phyloP scores from a whole-genome alignment of 2,329 filamentous ascomycete genomes.

The Ceratocystis destructans region DNA sequence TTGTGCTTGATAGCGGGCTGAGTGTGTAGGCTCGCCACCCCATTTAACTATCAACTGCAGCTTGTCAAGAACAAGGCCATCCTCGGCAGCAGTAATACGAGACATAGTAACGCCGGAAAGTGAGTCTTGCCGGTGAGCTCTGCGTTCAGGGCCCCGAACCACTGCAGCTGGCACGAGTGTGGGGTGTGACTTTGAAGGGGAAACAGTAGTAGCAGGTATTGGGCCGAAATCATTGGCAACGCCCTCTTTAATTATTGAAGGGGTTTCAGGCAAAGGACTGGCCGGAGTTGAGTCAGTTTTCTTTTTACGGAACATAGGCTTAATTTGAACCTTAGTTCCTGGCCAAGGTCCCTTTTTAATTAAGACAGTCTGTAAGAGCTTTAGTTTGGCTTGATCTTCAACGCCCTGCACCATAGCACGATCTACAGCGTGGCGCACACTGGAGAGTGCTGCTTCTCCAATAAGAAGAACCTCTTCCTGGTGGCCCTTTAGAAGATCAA shows the following conservation, averaged over 20 bases:
- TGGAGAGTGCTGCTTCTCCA: slow-evolving; percentile 75
- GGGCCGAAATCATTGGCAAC: slow-evolving; percentile 23
- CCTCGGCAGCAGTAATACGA: slow-evolving; percentile 82
- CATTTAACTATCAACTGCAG: slow-evolving; percentile 96
- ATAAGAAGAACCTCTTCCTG: slow-evolving; percentile 92
- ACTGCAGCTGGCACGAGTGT: background rate
- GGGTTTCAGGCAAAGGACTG: slow-evolving; percentile 26
- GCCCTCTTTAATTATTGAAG: slow-evolving; percentile 19
- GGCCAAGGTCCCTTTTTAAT: slow-evolving; percentile 88
- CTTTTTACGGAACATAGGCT: slow-evolving; percentile 94
- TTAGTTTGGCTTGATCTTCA: slow-evolving; percentile 80
- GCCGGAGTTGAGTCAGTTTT: slow-evolving; percentile 41
- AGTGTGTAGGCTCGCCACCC: slow-evolving; percentile 96
- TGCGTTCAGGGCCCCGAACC: slow-evolving; percentile 21
- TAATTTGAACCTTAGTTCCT: slow-evolving; percentile 97
- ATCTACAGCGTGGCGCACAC: slow-evolving; percentile 79
- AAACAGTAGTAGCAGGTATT: slow-evolving; percentile 20
- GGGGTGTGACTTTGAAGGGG: background rate
- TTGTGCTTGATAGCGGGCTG: slow-evolving; percentile 87
- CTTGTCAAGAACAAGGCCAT: slow-evolving; percentile 88
- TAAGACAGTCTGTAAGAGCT: slow-evolving; percentile 68
- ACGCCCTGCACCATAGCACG: slow-evolving; percentile 62
- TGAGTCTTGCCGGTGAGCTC: slow-evolving; percentile 61
- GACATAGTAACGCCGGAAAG: slow-evolving; percentile 84
- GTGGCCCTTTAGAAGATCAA: slow-evolving; percentile 85